Conservation (phyloP, 257 asterid genomes). For the Lithospermum erythrorhizon region DNA sequence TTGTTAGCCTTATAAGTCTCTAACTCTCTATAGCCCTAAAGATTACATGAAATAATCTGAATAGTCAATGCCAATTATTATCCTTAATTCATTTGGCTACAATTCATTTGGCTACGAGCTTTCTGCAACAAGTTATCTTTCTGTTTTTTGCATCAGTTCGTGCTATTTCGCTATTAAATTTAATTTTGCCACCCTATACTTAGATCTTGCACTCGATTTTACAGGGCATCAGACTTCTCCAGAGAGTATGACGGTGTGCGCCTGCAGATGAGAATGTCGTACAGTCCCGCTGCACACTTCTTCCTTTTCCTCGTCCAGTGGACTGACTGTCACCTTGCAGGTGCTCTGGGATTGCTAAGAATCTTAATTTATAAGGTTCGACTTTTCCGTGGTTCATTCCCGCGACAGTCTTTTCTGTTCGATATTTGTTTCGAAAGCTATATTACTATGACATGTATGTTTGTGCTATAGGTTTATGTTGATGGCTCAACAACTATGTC, state of each 20-base stretch:
- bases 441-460: neutral
- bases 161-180: too few species aligned
- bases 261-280: slow-evolving; percentile 92
- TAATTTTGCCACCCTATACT: neutral
- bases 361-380: slow-evolving; percentile 78
- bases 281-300: slow-evolving; percentile 88
- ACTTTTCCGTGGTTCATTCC: slow-evolving; percentile 1
- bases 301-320: slow-evolving; percentile 88
- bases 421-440: slow-evolving; percentile 5
- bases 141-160: too few species aligned
- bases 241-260: slow-evolving; percentile 88
- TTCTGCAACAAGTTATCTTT: too few species aligned
- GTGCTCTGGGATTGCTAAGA: slow-evolving; percentile 88
- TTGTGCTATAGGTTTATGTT: slow-evolving; percentile 61
- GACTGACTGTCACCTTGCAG: slow-evolving; percentile 92
- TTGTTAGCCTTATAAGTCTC: neutral
- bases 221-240: slow-evolving; percentile 85
- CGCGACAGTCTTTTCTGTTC: neutral
- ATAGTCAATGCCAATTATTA: neutral
- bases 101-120: neutral
- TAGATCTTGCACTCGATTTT: slow-evolving; percentile 7
- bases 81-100: neutral
- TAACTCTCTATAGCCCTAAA: neutral
- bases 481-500: slow-evolving; percentile 97
- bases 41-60: neutral